Conservation (phyloP, 441 rosid species). For the Melastoma candidum region DNA sequence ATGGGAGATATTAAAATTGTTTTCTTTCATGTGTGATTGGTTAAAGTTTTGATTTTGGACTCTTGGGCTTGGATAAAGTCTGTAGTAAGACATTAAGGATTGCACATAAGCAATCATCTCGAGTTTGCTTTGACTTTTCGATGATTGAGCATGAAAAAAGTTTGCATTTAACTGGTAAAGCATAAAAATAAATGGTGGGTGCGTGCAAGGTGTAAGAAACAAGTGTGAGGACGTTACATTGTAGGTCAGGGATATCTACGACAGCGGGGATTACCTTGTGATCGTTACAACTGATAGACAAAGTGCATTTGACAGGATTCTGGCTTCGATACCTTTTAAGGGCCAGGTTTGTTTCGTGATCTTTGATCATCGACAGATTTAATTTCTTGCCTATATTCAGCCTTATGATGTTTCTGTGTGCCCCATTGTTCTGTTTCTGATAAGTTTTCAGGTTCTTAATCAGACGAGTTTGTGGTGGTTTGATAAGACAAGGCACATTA, state of each 20-base stretch:
- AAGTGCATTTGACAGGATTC: conserved; percentile 90
- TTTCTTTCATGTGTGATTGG: too few relatives aligned
- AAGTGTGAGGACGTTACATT: conserved; percentile 6
- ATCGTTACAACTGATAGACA: conserved; percentile 84
- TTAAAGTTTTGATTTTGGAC: too few relatives aligned
- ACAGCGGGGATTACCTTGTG: conserved; percentile 74
- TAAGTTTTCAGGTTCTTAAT: conserved; percentile 63
- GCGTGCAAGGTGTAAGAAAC: too few relatives aligned
- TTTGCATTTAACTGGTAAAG: too few relatives aligned
- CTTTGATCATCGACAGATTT: neutral
- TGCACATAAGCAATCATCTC: too few relatives aligned
- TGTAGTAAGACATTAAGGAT: too few relatives aligned
- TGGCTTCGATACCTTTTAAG: conserved; percentile 91
- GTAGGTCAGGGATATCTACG: conserved; percentile 91
- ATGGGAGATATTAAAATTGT: too few relatives aligned
- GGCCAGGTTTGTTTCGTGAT: conserved; percentile 55
- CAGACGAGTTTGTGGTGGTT: conserved; percentile 97
- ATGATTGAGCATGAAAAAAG: too few relatives aligned
- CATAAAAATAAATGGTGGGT: too few relatives aligned
- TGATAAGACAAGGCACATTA: conserved; percentile 53
- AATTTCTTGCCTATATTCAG: neutral
- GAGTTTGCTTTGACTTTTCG: too few relatives aligned
- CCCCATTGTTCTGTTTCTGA: neutral
- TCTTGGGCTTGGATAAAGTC: too few relatives aligned
- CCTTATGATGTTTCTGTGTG: neutral